Percentiles rank a stretch among this genome's conserved stretches.
Evolutionary conservation across 2,329 filamentous ascomycete species (phyloP).

Genomic region (Shiraia sp.): DNA sequence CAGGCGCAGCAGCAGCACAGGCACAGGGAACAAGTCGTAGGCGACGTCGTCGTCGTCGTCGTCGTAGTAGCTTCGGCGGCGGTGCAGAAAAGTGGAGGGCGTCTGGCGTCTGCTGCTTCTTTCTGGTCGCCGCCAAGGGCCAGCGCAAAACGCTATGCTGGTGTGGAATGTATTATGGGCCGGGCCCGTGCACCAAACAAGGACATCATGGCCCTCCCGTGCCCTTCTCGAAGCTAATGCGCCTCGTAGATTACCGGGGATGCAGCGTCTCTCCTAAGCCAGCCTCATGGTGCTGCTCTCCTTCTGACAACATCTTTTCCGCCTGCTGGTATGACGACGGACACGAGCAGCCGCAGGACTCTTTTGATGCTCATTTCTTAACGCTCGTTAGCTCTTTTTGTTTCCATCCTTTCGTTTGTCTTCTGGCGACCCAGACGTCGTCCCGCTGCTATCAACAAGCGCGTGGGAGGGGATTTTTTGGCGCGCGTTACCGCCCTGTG

Average conservation of each 20-base stretch:
- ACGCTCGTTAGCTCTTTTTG: conserved; percentile 30
- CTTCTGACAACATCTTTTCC: not conserved
- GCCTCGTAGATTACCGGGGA: not conserved
- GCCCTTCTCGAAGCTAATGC: not conserved
- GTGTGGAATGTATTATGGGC: not conserved
- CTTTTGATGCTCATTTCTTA: conserved; percentile 31
- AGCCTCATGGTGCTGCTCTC: not conserved
- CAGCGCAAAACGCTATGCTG: too few species aligned
- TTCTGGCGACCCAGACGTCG: conserved; percentile 31
- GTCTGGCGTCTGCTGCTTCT: too few species aligned
- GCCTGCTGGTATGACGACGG: not conserved
- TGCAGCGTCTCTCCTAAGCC: not conserved
- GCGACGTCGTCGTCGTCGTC: too few species aligned
- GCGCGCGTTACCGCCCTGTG: too few species aligned
- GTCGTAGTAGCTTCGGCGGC: too few species aligned
- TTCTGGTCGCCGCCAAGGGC: too few species aligned
- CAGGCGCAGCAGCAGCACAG: too few species aligned
- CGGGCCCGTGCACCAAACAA: not conserved
- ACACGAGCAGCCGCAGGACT: conserved; percentile 21
- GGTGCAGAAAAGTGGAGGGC: too few species aligned
- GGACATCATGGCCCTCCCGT: not conserved
- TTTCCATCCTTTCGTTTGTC: conserved; percentile 31
- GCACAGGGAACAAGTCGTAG: too few species aligned
- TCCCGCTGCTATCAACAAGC: conserved; percentile 30
- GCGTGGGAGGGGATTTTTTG: conserved; percentile 27